Conservation (phyloP, 352 stramenopile species). For the Pythium vanterpoolii region DNA sequence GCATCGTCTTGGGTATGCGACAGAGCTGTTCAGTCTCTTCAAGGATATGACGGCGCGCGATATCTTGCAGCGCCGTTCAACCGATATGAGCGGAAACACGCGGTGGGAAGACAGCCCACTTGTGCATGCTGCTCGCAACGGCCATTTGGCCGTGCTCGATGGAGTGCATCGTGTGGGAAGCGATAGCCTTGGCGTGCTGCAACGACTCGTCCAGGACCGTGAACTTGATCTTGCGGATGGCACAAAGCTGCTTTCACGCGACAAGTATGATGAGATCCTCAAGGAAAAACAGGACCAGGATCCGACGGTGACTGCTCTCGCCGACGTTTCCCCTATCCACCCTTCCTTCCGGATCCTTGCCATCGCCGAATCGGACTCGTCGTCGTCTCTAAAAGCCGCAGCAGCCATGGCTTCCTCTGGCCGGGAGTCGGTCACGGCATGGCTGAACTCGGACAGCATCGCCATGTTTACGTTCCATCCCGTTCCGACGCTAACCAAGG, state of each 20-base stretch:
- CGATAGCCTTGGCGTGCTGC: conserved; percentile 88
- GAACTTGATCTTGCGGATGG: conserved; percentile 89
- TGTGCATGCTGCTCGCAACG: conserved; percentile 82
- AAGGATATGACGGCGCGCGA: conserved; percentile 93
- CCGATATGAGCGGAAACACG: conserved; percentile 85
- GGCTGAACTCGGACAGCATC: conserved; percentile 77
- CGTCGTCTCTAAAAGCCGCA: conserved; percentile 28
- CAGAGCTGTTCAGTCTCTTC: conserved; percentile 91
- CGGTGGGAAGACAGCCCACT: conserved; percentile 92
- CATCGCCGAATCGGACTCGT: conserved; percentile 64
- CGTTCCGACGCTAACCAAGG: conserved; percentile 34
- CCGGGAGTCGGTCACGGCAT: conserved; percentile 48
- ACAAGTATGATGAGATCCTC: conserved; percentile 58
- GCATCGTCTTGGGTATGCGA: conserved; percentile 72
- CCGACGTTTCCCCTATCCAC: conserved; percentile 68
- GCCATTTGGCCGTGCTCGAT: conserved; percentile 89
- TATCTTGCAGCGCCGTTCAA: conserved; percentile 89
- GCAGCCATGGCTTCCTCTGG: conserved; percentile 24
- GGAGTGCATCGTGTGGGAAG: conserved; percentile 90
- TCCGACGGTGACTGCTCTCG: conserved; percentile 12
- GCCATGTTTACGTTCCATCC: conserved; percentile 77
- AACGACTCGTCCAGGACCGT: conserved; percentile 86
- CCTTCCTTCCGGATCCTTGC: conserved; percentile 88
- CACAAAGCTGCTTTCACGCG: conserved; percentile 62
- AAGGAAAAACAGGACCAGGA: conserved; percentile 17